Evolutionary conservation across 139 green algal species (phyloP), one percentile per base, ranked within the genome.

Genomic region (Marvania coccoides): DNA sequence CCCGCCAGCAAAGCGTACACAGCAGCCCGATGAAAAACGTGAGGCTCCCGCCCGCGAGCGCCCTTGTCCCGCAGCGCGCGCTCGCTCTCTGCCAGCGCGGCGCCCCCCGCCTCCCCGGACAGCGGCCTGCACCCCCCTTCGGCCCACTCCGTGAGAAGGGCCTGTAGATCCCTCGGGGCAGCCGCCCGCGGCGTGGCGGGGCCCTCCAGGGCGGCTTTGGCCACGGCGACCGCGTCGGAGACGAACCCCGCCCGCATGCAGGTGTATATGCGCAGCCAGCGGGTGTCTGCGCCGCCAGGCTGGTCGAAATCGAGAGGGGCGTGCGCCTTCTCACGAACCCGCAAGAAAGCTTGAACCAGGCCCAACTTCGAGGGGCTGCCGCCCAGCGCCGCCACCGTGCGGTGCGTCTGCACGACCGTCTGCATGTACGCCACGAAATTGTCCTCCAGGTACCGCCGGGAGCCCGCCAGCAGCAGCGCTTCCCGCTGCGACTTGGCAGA

Each of bases 231-330:
- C 2, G 88, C 88, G 23, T 87, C 75, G 29, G 75, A 63, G 19
- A 70, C 39, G 62, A 80, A 87, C 36, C 87, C 88, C 24, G 79
- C 79, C 26, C 88, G 76, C 24, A 95, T 75, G 70, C 68, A 79
- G 57, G 73, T 81, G 73, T 83, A 95, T 53, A 95, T 67, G 72
- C 87, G 70, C n/a, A 67, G 71, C 83, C 84, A 93, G 8, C 71
- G 70, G 24, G 87, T 93, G 80, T 93, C 87, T 14, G 78, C 33
- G 23, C 87, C 87, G 10, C 87, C 87, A 4, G 30, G 75, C 10
- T 73, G 28, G 47, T 88, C 75, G 70, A 95, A 88, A 75, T 95
- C 88, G 38, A 95, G 69, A 2, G 61, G 29, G 0, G 76, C 87
- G 28, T 64, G 47, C 47, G 79, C 75, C 47, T 75, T 64, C 29